Base-by-base conservation (phyloP, 192 early-diverging fungal genomes). In the Podila minutissima region DNA sequence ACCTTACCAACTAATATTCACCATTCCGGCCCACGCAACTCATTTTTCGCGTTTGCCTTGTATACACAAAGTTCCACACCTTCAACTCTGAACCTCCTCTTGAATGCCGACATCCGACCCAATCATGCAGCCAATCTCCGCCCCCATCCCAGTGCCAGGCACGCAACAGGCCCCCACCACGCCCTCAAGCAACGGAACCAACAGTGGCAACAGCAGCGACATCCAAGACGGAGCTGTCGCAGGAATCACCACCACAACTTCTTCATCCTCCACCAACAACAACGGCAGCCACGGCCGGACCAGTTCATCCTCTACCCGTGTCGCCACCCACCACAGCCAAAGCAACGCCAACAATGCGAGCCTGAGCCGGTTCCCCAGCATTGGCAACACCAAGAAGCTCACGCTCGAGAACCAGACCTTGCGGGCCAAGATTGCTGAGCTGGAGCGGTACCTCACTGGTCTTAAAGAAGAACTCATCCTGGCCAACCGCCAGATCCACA, bases 401-500 rank as follows among this genome's bases (percentile, higher is more conserved):
- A 63, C 38, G 1, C 17, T 64, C 22, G 77, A 73, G 28, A 81
- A 73, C 35, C 5, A 35, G 28, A 81, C 71, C 15, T 41, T 81
- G 2, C 62, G 71, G 31, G 71, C 71, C 66, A 81, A 81, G 62
- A 63, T 81, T 48, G 20, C 35, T 0, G 77, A 81, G 15, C 35
- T 81, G 58, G 77, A 81, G 22, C 70, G 77, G 17, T 73, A 81
- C 49, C 26, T 81, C 61, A 69, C 62, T 11, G 77, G 77, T 4
- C 12, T 81, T 38, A 81, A 81, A 38, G 77, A 73, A 29, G 77
- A 73, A n/a, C 29, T 81, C 20, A 69, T 81, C 31, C 28, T 81
- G 46, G 69, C 64, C 13, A 31, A 67, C 35, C 71, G 67, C 2
- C 69, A 81, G 62, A 35, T 71, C 17, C 71, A 73, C 55, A 58